A percentile compares a stretch with the other conserved stretches of the same genome.
phyloP scores from a whole-genome alignment of 768 basidiomycete genomes.

The Boletus tomentosulus region DNA sequence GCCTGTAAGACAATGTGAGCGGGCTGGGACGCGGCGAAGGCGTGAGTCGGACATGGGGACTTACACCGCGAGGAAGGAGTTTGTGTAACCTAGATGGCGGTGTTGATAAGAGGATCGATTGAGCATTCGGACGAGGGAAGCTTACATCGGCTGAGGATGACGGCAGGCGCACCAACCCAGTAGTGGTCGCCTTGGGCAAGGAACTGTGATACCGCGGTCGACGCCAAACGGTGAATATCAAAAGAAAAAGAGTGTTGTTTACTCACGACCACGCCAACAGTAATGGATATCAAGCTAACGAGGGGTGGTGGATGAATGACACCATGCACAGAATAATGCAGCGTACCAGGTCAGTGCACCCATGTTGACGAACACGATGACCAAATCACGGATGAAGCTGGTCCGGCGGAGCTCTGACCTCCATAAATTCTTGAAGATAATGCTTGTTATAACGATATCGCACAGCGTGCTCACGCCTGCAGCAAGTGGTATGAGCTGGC shows the following conservation, averaged over 20 bases:
- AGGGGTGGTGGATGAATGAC: neutral
- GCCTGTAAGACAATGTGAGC: neutral
- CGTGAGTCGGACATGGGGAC: neutral
- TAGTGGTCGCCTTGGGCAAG: constrained; percentile 4
- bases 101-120: no score
- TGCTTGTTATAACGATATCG: constrained; percentile 10
- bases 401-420: constrained; percentile 7
- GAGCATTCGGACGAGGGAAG: neutral
- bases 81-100: constrained; percentile 6
- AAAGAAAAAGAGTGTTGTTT: neutral
- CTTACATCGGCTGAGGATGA: constrained; percentile 11
- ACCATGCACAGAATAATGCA: neutral
- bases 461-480: constrained; percentile 6
- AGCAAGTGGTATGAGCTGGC: constrained; percentile 7
- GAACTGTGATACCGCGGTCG: constrained; percentile 1
- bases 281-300: constrained; percentile 7
- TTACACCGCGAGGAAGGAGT: constrained; percentile 13
- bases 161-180: constrained; percentile 9
- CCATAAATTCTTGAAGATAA: constrained; percentile 12
- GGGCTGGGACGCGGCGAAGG: neutral
- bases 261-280: constrained; percentile 8
- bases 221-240: neutral
- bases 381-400: constrained; percentile 5
- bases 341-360: constrained; percentile 13
- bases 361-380: constrained; percentile 14